Evolutionary conservation across 2,329 filamentous ascomycete genomes (phyloP).

Genomic region (Pseudocercospora eumusae): DNA sequence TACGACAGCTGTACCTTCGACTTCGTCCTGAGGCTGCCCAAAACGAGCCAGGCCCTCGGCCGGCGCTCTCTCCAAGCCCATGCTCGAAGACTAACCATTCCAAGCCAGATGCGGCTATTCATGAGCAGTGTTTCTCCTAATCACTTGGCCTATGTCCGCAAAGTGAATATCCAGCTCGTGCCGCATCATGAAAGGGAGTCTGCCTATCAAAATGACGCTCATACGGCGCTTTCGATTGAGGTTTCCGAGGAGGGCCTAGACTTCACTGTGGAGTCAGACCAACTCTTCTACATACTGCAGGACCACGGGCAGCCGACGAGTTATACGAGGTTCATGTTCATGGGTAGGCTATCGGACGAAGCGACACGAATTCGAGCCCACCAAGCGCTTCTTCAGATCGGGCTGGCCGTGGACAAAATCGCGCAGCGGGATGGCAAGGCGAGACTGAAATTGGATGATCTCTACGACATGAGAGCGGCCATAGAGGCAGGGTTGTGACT

Average conservation of each 20-base stretch:
- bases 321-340: not conserved
- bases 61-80: not conserved
- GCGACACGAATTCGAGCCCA: not conserved
- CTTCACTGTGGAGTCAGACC: not conserved
- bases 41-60: not conserved
- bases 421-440: not conserved
- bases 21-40: not conserved
- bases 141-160: not conserved
- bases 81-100: not conserved
- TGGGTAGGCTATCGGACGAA: not conserved
- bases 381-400: not conserved
- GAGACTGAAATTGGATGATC: not conserved
- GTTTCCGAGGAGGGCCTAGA: not conserved
- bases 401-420: not conserved
- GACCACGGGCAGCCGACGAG: not conserved
- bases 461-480: not conserved
- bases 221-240: not conserved
- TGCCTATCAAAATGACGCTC: not conserved
- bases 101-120: not conserved
- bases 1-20: slow-evolving; percentile 18
- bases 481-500: not conserved
- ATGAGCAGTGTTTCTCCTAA: not conserved
- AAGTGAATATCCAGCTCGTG: not conserved
- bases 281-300: not conserved
- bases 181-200: not conserved